These are phyloP conservation scores for Amaranthus hypochondriacus DNA, from an alignment of 148 eudicot species.

Conservation along the genomic window DNA sequence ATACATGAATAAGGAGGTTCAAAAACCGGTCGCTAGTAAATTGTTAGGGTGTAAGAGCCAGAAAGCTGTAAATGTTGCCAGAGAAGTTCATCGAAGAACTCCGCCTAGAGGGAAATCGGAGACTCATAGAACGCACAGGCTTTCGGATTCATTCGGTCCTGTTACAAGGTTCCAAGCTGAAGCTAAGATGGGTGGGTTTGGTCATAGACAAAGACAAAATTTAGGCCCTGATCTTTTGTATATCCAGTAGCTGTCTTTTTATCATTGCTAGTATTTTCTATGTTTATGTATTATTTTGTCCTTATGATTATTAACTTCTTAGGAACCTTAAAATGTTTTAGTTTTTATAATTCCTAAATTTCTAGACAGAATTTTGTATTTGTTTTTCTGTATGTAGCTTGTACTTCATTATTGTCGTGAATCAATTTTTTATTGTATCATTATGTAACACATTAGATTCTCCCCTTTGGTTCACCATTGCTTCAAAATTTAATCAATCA, in stretches of 20 bases:
- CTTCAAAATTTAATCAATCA: too few species aligned
- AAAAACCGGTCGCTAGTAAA: slow-evolving; percentile 29
- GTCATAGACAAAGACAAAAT: slow-evolving; percentile 19
- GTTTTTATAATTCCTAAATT: too few species aligned
- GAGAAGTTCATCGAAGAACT: slow-evolving; percentile 30
- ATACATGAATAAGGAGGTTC: slow-evolving; percentile 10
- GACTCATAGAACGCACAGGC: slow-evolving; percentile 25
- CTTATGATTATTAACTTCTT: too few species aligned
- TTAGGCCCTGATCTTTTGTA: slow-evolving; percentile 29
- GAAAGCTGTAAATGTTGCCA: slow-evolving; percentile 61
- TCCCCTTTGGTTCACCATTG: too few species aligned
- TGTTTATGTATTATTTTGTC: too few species aligned
- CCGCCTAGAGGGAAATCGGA: slow-evolving; percentile 11
- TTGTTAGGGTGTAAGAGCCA: slow-evolving; percentile 68
- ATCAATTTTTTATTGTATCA: too few species aligned
- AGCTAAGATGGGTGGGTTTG: slow-evolving; percentile 27
- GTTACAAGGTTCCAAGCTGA: slow-evolving; percentile 43
- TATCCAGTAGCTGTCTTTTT: slow-evolving; percentile 14
- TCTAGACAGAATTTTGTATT: too few species aligned
- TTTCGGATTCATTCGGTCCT: slow-evolving; percentile 26
- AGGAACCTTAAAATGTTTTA: too few species aligned
- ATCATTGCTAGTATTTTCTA: too few species aligned
- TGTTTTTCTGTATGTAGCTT: too few species aligned
- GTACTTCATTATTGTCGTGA: too few species aligned
- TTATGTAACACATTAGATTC: too few species aligned